Evolutionary conservation across 2,329 filamentous ascomycete genomes (phyloP).

Genomic region (Setomelanomma holmii): DNA sequence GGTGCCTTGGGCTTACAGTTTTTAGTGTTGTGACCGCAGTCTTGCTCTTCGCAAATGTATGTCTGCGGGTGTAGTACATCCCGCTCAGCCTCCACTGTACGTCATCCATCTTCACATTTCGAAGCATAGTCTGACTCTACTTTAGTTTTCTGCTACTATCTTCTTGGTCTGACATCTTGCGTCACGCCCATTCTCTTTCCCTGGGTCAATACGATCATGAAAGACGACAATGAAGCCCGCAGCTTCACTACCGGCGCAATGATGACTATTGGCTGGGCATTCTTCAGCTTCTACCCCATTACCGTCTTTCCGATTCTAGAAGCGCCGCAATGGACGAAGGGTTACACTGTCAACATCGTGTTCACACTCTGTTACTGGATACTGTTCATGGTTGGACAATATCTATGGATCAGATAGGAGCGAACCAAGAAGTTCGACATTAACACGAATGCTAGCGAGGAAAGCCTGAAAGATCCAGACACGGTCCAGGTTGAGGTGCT

Average conservation of each 20-base stretch:
- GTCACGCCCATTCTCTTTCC: conserved; percentile 36
- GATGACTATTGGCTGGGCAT: conserved; percentile 44
- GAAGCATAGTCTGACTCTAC: conserved; percentile 4
- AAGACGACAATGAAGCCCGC: conserved; percentile 52
- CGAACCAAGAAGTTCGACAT: conserved; percentile 24
- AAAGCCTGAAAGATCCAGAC: conserved; percentile 8
- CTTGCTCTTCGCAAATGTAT: conserved; percentile 52
- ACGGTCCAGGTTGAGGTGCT: conserved; percentile 13
- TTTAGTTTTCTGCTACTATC: conserved; percentile 31
- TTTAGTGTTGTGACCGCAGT: conserved; percentile 49
- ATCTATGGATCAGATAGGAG: conserved; percentile 41
- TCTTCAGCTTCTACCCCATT: conserved; percentile 39
- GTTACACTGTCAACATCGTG: conserved; percentile 33
- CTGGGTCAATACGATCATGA: conserved; percentile 35
- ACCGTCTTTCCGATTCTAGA: conserved; percentile 39
- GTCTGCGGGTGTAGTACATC: conserved; percentile 57
- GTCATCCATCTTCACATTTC: neutral
- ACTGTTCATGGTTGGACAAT: conserved; percentile 42
- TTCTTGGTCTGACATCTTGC: conserved; percentile 32
- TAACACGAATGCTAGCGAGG: conserved; percentile 9
- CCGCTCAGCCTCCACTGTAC: conserved; percentile 48
- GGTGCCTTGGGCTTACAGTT: no score
- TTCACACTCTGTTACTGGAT: conserved; percentile 36
- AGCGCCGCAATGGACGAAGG: conserved; percentile 38
- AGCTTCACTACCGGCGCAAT: conserved; percentile 45